A percentile compares a stretch with the other conserved stretches of the same genome.
These are phyloP conservation scores for Lactarius trivialis DNA, from an alignment of 768 basidiomycete genomes.

Conservation along the genomic window DNA sequence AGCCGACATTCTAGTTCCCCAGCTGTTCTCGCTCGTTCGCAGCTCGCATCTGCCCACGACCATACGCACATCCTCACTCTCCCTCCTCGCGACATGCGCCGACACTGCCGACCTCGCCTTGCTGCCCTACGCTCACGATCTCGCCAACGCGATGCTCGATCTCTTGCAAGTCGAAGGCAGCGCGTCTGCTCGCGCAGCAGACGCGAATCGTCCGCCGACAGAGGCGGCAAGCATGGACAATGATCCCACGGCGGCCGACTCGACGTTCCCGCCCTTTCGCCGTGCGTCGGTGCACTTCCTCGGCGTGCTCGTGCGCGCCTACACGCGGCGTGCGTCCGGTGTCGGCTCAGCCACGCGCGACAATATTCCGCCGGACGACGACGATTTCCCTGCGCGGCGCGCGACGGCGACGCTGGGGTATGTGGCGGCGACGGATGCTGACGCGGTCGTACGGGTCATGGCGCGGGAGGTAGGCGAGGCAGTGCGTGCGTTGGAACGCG, in stretches of 20 bases:
- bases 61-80: constrained; percentile 60
- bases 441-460: constrained; percentile 21
- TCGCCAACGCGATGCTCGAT: constrained; percentile 66
- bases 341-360: constrained; percentile 26
- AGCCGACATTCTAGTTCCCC: constrained; percentile 72
- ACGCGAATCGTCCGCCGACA: constrained; percentile 8
- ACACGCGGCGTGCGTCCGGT: constrained; percentile 35
- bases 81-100: constrained; percentile 69
- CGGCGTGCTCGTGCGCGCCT: constrained; percentile 56
- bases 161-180: constrained; percentile 59
- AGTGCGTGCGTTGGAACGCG: constrained; percentile 11
- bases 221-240: constrained; percentile 39
- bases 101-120: constrained; percentile 58
- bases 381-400: constrained; percentile 20
- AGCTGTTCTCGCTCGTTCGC: constrained; percentile 59
- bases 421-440: constrained; percentile 19
- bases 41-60: constrained; percentile 57
- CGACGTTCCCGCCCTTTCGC: constrained; percentile 73
- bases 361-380: neutral
- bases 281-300: constrained; percentile 86
- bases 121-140: constrained; percentile 52
- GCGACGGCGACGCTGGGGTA: constrained; percentile 18
- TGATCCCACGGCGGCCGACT: constrained; percentile 49
- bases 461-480: constrained; percentile 22
- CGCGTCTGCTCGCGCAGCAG: constrained; percentile 27